Evolutionary conservation across 1,284 basidiomycete species (phyloP), one percentile per base, ranked within the genome.

Genomic region (Ceratorhiza oryzae-sativae): DNA sequence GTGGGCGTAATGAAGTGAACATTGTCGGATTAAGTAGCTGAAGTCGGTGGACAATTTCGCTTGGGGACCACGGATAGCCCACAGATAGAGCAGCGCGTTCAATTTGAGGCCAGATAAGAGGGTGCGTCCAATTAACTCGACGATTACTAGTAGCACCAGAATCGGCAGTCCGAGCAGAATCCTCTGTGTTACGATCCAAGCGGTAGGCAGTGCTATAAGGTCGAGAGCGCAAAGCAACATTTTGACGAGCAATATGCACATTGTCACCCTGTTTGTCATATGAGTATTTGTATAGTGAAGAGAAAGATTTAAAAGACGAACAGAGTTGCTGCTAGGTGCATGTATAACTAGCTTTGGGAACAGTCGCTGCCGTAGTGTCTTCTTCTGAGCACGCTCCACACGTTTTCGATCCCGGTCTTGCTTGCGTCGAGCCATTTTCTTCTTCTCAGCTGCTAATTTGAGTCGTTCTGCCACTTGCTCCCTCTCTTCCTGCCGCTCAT

Each of bases 91-190:
- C 13, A 10, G 55, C 53, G 1, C 20, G 36, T 8, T 71, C 41
- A 46, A 71, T 71, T 15, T 71, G 53, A 3, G 45, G 10, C 67
- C 53, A 71, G 39, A 71, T 59, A 25, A 71, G 45, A 3, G 53
- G 53, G 25, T 41, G 25, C 15, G 46, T 51, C 67, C 67, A 71
- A 48, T 71, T 53, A 25, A 53, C 23, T 71, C 23, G 49, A 39
- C 36, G 36, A 39, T 13, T 39, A 13, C 36, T 53, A n/a, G 48
- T n/a, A 53, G 23, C 10, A 30, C 23, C 23, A 12, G 49, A 20
- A 4, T 53, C 13, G 49, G 49, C 8, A n/a, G 18, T n/a, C 18
- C n/a, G 8, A n/a, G 48, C 6, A 4, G 27, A 25, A 53, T 13
- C 20, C 10, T 53, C 20, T 30, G 23, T 27, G 6, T 23, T 20